Conservation (phyloP, 169 alveolate genomes). For the Sarcocystis neurona region DNA sequence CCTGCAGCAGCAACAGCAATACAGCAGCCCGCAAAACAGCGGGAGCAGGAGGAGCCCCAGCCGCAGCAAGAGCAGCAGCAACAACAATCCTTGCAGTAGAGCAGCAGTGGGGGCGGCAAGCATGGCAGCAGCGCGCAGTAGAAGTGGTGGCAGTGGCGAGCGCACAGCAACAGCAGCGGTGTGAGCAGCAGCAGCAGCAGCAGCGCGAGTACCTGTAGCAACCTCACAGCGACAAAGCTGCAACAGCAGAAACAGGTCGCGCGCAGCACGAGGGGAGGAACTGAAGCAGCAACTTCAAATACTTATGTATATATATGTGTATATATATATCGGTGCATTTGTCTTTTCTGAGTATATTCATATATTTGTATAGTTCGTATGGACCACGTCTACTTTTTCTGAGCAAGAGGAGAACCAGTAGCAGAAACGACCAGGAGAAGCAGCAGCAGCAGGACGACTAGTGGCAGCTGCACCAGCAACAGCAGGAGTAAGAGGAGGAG, state of each 20-base stretch:
- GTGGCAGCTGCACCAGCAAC: too few species aligned
- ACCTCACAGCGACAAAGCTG: background rate
- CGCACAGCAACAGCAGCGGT: background rate
- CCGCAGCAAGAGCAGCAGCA: background rate
- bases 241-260: background rate
- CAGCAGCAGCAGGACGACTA: background rate
- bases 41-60: background rate
- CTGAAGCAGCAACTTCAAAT: background rate
- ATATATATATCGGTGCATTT: background rate
- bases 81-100: background rate
- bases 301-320: background rate
- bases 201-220: background rate
- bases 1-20: too few species aligned
- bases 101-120: background rate
- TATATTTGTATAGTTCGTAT: too few species aligned
- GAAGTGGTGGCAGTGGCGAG: background rate
- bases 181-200: background rate
- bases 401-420: too few species aligned
- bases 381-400: too few species aligned
- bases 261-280: background rate
- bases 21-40: background rate
- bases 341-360: too few species aligned
- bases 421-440: background rate
- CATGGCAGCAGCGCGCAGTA: background rate
- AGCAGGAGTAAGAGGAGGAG: too few species aligned